Base-by-base conservation (phyloP, 305 asterid genomes). In the Fraxinus paxiana region DNA sequence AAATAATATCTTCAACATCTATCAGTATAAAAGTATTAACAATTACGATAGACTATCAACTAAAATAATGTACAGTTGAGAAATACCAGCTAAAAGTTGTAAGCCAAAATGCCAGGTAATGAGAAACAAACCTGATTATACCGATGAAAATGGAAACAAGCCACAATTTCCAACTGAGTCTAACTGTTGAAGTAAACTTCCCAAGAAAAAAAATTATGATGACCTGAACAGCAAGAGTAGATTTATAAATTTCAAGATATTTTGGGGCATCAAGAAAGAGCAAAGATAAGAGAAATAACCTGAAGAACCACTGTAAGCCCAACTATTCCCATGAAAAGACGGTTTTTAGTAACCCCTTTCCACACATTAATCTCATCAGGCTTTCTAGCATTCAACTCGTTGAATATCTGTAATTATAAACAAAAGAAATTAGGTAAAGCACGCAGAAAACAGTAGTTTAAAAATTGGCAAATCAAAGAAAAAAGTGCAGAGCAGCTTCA, bases 121-220 rank as follows among this genome's bases (percentile, higher is more conserved):
- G 26, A 65, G 38, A 46, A 26, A 80, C 89, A 28, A 65, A 89
- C 94, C 94, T 90, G 85, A 90, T 7, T 70, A 87, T 30, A 41
- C 83, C 90, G 26, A 90, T 90, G 78, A 30, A 90, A 82, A 90
- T 6, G 1, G 91, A 89, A 20, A 89, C 92, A 43, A 89, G 87
- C 94, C 94, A 90, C 79, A 89, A 72, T 78, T 88, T 7, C 94
- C 94, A 90, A 78, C 90, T 90, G 30, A 90, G 92, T 17, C 87
- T 88, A 70, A 90, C 88, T 0, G 88, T 87, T 5, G 90, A 41
- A 51, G 88, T 63, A 41, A 90, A 90, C 83, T 81, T 87, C 72
- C 92, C 92, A 33, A 90, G 88, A 48, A 90, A 89, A 74, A 90
- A 85, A 85, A 90, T 89, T 30, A 90, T 88, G 56, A 90, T 46